Percentiles rank a stretch among this genome's conserved stretches.
Conservation (phyloP, 805 yeast genomes). For the Yamadazyma tumulicola region DNA sequence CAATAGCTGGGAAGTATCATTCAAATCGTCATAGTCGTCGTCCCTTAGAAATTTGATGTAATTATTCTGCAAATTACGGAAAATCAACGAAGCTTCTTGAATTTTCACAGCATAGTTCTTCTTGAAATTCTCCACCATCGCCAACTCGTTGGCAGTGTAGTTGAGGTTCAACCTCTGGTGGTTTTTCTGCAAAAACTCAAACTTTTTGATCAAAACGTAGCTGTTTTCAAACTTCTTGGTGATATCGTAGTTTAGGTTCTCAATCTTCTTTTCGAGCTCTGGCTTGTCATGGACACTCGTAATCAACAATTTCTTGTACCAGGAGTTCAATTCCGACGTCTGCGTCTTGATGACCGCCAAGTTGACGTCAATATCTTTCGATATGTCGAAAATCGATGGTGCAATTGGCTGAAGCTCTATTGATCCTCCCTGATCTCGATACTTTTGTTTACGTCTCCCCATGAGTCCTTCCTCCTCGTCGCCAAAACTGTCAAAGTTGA, state of each 20-base stretch:
- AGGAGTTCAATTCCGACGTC: constrained; percentile 57
- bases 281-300: constrained; percentile 86
- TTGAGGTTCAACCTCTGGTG: constrained; percentile 39
- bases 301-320: constrained; percentile 77
- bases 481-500: constrained; percentile 35
- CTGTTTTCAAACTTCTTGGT: constrained; percentile 76
- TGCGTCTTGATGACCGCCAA: constrained; percentile 50
- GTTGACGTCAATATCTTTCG: constrained; percentile 65
- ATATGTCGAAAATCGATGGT: constrained; percentile 74
- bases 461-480: constrained; percentile 65
- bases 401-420: constrained; percentile 63
- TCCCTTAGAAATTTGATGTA: constrained; percentile 81
- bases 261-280: constrained; percentile 73
- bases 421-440: constrained; percentile 12
- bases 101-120: constrained; percentile 81
- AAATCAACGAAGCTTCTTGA: constrained; percentile 72
- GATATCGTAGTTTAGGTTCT: constrained; percentile 67
- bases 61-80: constrained; percentile 83
- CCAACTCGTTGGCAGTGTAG: constrained; percentile 46
- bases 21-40: constrained; percentile 50
- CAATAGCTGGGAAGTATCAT: constrained; percentile 6
- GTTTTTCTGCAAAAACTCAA: constrained; percentile 42
- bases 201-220: constrained; percentile 69
- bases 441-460: constrained; percentile 23
- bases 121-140: constrained; percentile 75